These are phyloP conservation scores for Wallemia ichthyophaga DNA, from an alignment of 1,284 basidiomycete species.

Conservation along the genomic window DNA sequence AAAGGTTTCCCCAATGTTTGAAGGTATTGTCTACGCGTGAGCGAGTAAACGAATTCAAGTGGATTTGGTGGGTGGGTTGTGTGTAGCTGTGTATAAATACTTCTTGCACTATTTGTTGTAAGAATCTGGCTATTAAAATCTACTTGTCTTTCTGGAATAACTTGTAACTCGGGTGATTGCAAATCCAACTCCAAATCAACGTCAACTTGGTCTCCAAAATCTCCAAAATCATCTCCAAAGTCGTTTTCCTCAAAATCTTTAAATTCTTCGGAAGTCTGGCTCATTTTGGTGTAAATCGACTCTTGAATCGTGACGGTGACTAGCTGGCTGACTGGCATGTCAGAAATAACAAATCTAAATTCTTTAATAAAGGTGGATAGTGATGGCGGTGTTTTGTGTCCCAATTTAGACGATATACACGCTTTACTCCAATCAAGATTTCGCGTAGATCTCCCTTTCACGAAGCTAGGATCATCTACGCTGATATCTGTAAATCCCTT, in stretches of 20 bases:
- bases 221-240: neutral
- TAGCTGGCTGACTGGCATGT: neutral
- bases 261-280: neutral
- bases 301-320: neutral
- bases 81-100: neutral
- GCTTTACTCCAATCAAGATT: conserved; percentile 59
- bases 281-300: neutral
- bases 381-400: neutral
- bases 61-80: neutral
- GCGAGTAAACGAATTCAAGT: neutral
- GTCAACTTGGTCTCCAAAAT: neutral
- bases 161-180: neutral
- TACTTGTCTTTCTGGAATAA: neutral
- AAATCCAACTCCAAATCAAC: neutral
- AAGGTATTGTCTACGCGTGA: neutral
- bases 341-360: neutral
- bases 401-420: conserved; percentile 1
- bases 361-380: neutral
- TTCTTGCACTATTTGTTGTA: neutral
- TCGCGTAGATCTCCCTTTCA: conserved; percentile 54
- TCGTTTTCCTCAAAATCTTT: neutral
- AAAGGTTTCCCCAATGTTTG: neutral
- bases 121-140: neutral
- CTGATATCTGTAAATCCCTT: conserved; percentile 65
- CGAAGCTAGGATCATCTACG: conserved; percentile 32